Evolutionary conservation across 2,329 filamentous ascomycete species (phyloP).

Genomic region (Plectosphaerella cucumerina): DNA sequence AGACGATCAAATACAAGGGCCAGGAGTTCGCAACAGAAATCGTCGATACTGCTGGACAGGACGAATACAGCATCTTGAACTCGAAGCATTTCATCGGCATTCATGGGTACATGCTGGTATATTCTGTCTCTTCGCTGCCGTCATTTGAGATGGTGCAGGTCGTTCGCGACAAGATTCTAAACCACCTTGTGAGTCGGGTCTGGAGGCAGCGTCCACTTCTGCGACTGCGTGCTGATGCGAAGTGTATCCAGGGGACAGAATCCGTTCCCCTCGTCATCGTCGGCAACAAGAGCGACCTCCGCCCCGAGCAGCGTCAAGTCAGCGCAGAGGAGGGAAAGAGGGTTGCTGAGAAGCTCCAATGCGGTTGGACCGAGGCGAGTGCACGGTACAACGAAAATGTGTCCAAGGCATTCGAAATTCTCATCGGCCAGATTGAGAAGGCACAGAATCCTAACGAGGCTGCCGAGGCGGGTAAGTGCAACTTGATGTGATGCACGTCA

Average conservation of each 20-base stretch:
- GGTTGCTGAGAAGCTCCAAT: slow-evolving; percentile 81
- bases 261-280: slow-evolving; percentile 91
- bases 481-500: slow-evolving; percentile 68
- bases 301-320: slow-evolving; percentile 90
- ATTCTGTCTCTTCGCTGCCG: slow-evolving; percentile 90
- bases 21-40: slow-evolving; percentile 96
- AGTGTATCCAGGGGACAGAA: slow-evolving; percentile 69
- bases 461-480: slow-evolving; percentile 74
- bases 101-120: slow-evolving; percentile 97
- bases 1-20: slow-evolving; percentile 86
- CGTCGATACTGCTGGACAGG: slow-evolving; percentile 96
- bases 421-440: slow-evolving; percentile 94
- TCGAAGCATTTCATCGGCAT: slow-evolving; percentile 99
- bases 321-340: slow-evolving; percentile 79
- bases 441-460: slow-evolving; percentile 85
- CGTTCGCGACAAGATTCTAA: slow-evolving; percentile 94
- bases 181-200: slow-evolving; percentile 69
- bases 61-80: slow-evolving; percentile 98
- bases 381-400: slow-evolving; percentile 95
- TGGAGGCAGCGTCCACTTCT: neutral
- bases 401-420: slow-evolving; percentile 83
- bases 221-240: neutral
- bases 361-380: slow-evolving; percentile 91
- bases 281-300: slow-evolving; percentile 94
- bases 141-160: slow-evolving; percentile 98